Base-by-base conservation (phyloP, 495 filamentous ascomycete genomes). In the Cladorrhinum samala region DNA sequence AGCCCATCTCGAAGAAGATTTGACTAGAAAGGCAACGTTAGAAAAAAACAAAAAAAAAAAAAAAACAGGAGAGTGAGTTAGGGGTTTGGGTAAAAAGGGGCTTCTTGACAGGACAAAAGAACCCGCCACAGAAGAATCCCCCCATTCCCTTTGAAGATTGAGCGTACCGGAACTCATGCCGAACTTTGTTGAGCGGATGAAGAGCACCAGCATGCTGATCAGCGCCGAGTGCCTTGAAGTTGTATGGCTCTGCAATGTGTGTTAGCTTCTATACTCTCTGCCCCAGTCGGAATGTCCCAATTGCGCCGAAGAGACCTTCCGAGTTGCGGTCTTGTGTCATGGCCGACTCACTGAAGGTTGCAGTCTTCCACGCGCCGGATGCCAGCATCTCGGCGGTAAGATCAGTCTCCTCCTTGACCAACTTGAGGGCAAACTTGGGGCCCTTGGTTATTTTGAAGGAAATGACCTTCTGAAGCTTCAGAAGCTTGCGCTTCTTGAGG, bases 1-100 rank as follows among this genome's bases (percentile, higher is more conserved):
- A 91, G 30, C 86, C 87, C 77, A 87, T 86, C 61, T 94, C 90
- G 71, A 98, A 98, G 83, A 97, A 96, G 68, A 96, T 96, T 64
- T 89, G 87, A 42, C 93, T 80, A 40, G 13, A n/a, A n/a, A 4
- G 1, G 14, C 1, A 38, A 21, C 8, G n/a, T 19, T 13, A 13
- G 21, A 37, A 36, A 51, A 24, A 57, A 14, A 9, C 19, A 41
- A 27, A 2, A 11, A 33, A 33, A 11, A 33, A 33, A 33, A 33
- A 33, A n/a, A n/a, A n/a, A n/a, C n/a, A n/a, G n/a, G n/a, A n/a
- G n/a, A n/a, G n/a, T n/a, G n/a, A n/a, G 20, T 9, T 2, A 17
- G 20, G 17, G 42, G 40, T 52, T 52, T 21, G 42, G 42, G 42
- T 45, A 2, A 1, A 20, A 45, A 24, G 1, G 20, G 42, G 18